Conservation (phyloP, 192 early-diverging fungal species). For the Coemansia sp. region DNA sequence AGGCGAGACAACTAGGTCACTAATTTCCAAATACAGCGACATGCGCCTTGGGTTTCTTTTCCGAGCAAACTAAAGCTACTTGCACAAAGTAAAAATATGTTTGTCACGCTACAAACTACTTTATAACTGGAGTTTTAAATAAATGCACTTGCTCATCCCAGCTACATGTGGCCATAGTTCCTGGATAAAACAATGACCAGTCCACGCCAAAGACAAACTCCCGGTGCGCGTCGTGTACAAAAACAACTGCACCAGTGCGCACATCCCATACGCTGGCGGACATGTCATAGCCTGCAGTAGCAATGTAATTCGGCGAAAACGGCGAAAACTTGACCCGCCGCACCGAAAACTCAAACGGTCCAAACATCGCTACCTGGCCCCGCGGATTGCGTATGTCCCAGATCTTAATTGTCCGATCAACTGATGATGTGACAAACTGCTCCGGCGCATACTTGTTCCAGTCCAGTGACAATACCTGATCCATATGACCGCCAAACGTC, state of each 20-base stretch:
- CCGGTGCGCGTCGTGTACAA: conserved; percentile 80
- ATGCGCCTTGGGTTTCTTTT: not conserved
- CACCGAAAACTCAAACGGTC: conserved; percentile 91
- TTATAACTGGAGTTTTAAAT: conserved; percentile 38
- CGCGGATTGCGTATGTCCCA: conserved; percentile 87
- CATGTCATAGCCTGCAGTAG: conserved; percentile 94
- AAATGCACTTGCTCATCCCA: conserved; percentile 93
- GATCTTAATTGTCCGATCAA: conserved; percentile 83
- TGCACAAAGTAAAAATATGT: not conserved
- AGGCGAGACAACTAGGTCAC: not conserved
- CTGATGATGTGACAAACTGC: conserved; percentile 82
- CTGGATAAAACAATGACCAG: conserved; percentile 83
- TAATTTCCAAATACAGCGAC: not conserved
- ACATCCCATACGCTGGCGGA: conserved; percentile 92
- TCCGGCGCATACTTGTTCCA: conserved; percentile 96
- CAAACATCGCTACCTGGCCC: conserved; percentile 67
- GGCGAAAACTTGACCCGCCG: conserved; percentile 91
- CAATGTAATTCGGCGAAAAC: conserved; percentile 76
- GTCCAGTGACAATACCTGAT: conserved; percentile 88
- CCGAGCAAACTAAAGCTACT: not conserved
- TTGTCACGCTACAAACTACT: not conserved
- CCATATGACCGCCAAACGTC: conserved; percentile 74
- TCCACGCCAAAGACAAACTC: conserved; percentile 98
- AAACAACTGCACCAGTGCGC: conserved; percentile 50
- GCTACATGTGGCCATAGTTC: conserved; percentile 86